Evolutionary conservation across 2,329 filamentous ascomycete species (phyloP), one percentile per base, ranked within the genome.

Genomic region (Verticillium isaacii): DNA sequence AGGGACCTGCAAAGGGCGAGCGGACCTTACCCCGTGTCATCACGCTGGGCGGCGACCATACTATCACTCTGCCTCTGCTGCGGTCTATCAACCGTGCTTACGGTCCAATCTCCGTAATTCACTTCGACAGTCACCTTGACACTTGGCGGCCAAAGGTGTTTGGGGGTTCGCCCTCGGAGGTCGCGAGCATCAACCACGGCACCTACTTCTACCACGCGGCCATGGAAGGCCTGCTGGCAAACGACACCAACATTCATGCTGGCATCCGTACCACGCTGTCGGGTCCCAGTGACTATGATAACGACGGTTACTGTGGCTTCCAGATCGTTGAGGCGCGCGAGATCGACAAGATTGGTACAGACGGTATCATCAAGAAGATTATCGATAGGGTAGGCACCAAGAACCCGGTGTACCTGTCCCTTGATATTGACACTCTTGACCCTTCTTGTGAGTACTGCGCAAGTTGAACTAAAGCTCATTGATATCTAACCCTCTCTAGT

Each of bases 391-490:
- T 96, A 19, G 91, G 90, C 9, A 89, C 87, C 25, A 81, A 82
- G 60, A 88, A 87, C 64, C 91, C 91, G 0, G 90, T 95, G 0
- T 96, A 96, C 71, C 77, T 96, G 36, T 91, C 86, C 7, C 88
- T 96, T 56, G 93, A 97, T 71, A 96, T 96, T 68, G 92, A 96
- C 71, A 93, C 91, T 0, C 80, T 96, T 3, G 92, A 96, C 72
- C 92, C 93, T 8, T 91, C 91, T 5, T 94, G 84, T 86, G 73
- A 73, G 82, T 76, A 11, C 32, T 55, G 17, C 56, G 17, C 11
- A 5, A 9, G 15, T 25, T 17, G 12, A 17, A 15, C 2, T 11
- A 2, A 17, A 37, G 34, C 36, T 32, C 25, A 19, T 14, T 23
- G 56, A 29, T 11, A 23, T 15, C 56, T 58, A 19, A 58, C 56